A percentile compares a stretch with the other conserved stretches of the same genome.
Evolutionary conservation across 2,329 filamentous ascomycete species (phyloP).

Genomic region (Cercospora beticola): DNA sequence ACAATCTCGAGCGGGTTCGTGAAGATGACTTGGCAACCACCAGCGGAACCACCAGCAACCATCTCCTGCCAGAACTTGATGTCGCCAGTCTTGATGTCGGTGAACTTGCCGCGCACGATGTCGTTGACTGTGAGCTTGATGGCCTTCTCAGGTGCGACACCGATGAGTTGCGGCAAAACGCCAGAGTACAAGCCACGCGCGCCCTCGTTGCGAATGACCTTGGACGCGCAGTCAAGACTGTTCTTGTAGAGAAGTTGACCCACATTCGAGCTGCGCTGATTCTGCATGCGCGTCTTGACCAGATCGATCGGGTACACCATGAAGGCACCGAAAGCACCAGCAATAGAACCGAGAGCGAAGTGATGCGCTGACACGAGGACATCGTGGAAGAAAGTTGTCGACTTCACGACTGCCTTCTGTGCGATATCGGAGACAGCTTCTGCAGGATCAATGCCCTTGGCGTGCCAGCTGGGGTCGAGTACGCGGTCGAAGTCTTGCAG

Average conservation of each 20-base stretch:
- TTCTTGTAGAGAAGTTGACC: slow-evolving; percentile 94
- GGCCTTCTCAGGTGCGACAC: slow-evolving; percentile 98
- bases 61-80: slow-evolving; percentile 74
- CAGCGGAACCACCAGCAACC: slow-evolving; percentile 82
- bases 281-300: slow-evolving; percentile 98
- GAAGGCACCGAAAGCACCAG: slow-evolving; percentile 95
- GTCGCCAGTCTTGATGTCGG: slow-evolving; percentile 68
- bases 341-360: slow-evolving; percentile 83
- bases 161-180: slow-evolving; percentile 89
- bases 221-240: slow-evolving; percentile 90
- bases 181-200: slow-evolving; percentile 88
- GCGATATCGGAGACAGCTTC: slow-evolving; percentile 49
- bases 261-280: slow-evolving; percentile 79
- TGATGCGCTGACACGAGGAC: slow-evolving; percentile 80
- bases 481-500: slow-evolving; percentile 90
- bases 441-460: slow-evolving; percentile 48
- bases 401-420: slow-evolving; percentile 56
- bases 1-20: slow-evolving; percentile 98
- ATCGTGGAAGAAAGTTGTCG: slow-evolving; percentile 60
- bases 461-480: slow-evolving; percentile 87
- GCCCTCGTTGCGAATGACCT: slow-evolving; percentile 91
- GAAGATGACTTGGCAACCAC: slow-evolving; percentile 95
- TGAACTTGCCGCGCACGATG: slow-evolving; percentile 74
- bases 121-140: slow-evolving; percentile 99
- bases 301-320: slow-evolving; percentile 99